Conservation (phyloP, 2,329 filamentous ascomycete genomes). For the Monilinia polystroma region DNA sequence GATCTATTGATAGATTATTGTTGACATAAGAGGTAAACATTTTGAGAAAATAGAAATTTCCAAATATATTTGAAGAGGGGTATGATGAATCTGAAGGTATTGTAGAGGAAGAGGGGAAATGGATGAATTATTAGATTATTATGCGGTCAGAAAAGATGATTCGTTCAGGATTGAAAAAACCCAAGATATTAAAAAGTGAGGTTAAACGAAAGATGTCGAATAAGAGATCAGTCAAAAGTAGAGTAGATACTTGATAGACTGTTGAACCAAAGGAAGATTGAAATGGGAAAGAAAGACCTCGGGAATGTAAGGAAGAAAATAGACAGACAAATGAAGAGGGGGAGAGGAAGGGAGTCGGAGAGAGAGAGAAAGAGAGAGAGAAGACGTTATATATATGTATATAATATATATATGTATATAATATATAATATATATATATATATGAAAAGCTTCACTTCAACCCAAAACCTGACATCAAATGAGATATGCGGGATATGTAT, state of each 20-base stretch:
- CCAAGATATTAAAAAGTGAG: background rate
- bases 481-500: conserved; percentile 18
- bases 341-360: background rate
- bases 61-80: background rate
- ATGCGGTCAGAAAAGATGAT: background rate
- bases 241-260: background rate
- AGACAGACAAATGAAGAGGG: background rate
- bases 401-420: conserved; percentile 15
- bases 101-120: background rate
- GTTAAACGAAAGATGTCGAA: background rate
- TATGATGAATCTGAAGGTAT: background rate
- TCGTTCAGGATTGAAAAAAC: background rate
- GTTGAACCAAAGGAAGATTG: too few relatives aligned
- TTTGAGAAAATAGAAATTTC: background rate
- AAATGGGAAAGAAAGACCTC: background rate
- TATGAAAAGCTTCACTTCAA: conserved; percentile 7
- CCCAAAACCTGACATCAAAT: conserved; percentile 12
- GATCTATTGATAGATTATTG: conserved; percentile 13
- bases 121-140: background rate
- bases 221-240: background rate
- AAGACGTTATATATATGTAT: background rate
- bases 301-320: background rate
- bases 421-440: background rate
- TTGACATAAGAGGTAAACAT: conserved; percentile 17
- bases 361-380: background rate